Evolutionary conservation across 768 basidiomycete genomes (phyloP).

Genomic region (Leccinum disarticulatum): DNA sequence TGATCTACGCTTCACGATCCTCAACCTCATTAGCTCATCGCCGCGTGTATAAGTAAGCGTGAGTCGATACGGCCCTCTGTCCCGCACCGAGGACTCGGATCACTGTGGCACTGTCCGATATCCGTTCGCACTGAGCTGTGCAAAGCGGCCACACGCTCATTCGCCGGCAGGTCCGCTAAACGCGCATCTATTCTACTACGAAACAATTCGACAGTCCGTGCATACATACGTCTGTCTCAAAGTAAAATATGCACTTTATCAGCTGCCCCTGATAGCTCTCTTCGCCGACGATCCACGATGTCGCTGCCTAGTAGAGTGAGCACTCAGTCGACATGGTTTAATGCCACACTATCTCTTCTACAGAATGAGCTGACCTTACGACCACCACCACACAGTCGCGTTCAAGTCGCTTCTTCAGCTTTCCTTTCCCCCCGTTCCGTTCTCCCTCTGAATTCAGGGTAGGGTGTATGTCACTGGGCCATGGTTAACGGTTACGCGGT

Average conservation of each 20-base stretch:
- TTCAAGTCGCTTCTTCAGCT: constrained; percentile 39
- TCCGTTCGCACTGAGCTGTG: too few relatives aligned
- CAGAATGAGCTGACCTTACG: not conserved
- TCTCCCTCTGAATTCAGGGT: not conserved
- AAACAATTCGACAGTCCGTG: not conserved
- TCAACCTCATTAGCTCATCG: too few relatives aligned
- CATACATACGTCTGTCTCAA: not conserved
- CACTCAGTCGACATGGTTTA: not conserved
- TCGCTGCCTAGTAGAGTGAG: not conserved
- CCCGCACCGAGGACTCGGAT: too few relatives aligned
- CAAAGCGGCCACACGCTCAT: too few relatives aligned
- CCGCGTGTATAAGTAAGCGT: too few relatives aligned
- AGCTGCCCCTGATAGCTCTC: not conserved
- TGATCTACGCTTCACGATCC: too few relatives aligned
- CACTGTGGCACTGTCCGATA: too few relatives aligned
- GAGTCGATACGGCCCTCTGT: too few relatives aligned
- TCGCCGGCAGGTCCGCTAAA: not conserved
- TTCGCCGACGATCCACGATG: not conserved
- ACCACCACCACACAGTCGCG: constrained; percentile 23
- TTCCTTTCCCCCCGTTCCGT: not conserved
- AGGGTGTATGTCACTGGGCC: not conserved
- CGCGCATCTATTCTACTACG: not conserved
- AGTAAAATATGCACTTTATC: not conserved
- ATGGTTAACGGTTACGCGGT: not conserved
- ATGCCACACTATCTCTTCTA: constrained; percentile 1